Evolutionary conservation across 345 rosid species (phyloP), one percentile per base, ranked within the genome.

Genomic region (Euclidium syriacum): DNA sequence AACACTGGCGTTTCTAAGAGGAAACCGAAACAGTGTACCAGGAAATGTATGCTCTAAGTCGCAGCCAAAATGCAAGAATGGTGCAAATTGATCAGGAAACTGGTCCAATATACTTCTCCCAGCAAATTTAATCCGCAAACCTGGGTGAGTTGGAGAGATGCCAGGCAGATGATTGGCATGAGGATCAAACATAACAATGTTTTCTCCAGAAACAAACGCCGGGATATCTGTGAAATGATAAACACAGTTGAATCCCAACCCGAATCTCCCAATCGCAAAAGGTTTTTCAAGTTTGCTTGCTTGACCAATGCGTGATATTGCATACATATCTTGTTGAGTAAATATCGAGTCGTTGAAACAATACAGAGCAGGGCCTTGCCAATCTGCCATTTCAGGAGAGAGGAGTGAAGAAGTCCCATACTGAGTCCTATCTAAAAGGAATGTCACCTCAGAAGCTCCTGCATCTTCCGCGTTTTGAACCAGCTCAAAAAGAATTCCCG

Each of bases 391-490:
- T 77, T 86, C 95, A 48, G 98, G 98, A 69, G 96, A 91, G 52
- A 91, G 96, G 75, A 91, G 84, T 42, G 98, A 91, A 70, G 98
- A 91, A 58, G 91, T 81, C 56, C 96, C 98, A 74, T 88, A 91
- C 43, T 91, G 96, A 66, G 98, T 88, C 75, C 73, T 91, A 75
- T 91, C 98, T 78, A 91, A 78, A 59, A 91, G 92, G 76, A 91
- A 88, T 40, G 63, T 64, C 75, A 91, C 98, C 72, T 91, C 85
- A 51, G 98, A 86, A 76, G 98, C 95, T 67, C 96, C 91, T 34
- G 98, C 95, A 78, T 91, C 98, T 72, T 91, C 98, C 10, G 98
- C 96, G 74, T 91, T 91, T 72, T 91, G 98, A 52, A 91, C 87
- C 68, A 88, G 80, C 79, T 91, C 98, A 71, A 88, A 91, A 30